phyloP scores from a whole-genome alignment of 306 rosid species.

The Prunus salicina region DNA sequence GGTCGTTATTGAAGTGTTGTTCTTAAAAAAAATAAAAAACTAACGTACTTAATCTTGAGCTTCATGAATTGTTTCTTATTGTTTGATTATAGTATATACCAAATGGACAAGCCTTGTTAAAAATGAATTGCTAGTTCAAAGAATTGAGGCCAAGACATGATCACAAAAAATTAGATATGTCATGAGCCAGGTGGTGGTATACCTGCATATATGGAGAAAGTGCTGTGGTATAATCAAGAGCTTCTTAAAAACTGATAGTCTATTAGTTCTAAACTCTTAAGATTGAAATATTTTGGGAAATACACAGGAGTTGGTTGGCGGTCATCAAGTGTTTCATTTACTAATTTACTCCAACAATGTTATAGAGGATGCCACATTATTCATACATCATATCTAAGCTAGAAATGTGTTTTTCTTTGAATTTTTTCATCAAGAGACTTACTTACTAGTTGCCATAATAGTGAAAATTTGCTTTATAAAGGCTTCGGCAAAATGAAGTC shows the following conservation, averaged over 20 bases:
- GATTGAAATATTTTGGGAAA: neutral
- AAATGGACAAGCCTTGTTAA: neutral
- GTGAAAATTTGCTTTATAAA: neutral
- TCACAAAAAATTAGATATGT: neutral
- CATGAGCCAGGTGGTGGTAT: neutral
- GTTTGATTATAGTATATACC: neutral
- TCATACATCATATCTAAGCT: neutral
- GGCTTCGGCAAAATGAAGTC: neutral
- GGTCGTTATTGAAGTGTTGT: neutral
- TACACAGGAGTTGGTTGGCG: neutral
- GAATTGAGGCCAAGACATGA: neutral
- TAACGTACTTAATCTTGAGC: neutral
- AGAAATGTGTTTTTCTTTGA: neutral
- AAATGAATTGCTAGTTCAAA: neutral
- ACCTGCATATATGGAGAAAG: constrained; percentile 1
- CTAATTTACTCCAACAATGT: neutral
- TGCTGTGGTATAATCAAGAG: neutral
- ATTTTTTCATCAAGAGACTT: neutral
- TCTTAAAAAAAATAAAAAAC: neutral
- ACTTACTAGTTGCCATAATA: neutral
- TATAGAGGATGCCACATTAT: neutral
- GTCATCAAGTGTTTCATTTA: neutral
- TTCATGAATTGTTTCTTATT: neutral
- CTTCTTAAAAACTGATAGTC: neutral
- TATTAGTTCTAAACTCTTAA: neutral